phyloP scores from a whole-genome alignment of 139 green algal species.

The Closterium sp. region DNA sequence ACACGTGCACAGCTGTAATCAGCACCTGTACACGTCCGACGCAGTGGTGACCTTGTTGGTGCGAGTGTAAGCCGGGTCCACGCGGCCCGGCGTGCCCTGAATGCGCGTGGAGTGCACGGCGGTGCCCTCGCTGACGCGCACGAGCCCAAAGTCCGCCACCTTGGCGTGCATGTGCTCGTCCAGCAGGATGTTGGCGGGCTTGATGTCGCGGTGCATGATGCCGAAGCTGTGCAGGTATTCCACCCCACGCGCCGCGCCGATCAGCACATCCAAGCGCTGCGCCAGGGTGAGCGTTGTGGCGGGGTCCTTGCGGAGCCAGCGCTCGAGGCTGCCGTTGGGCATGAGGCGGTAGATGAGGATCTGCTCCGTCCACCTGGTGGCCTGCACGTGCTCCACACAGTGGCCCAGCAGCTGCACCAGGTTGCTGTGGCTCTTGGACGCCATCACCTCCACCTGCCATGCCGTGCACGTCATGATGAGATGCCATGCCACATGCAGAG shows the following conservation, averaged over 20 bases:
- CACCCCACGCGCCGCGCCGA: background rate
- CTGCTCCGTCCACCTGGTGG: too few species aligned
- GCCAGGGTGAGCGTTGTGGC: background rate
- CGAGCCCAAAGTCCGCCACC: background rate
- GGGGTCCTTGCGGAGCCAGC: background rate
- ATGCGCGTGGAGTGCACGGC: background rate
- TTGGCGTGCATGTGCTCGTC: background rate
- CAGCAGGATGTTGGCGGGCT: constrained; percentile 52
- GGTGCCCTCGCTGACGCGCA: background rate
- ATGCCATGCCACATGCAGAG: too few species aligned
- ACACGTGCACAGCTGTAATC: background rate
- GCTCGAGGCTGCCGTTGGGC: too few species aligned
- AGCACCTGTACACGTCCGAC: background rate
- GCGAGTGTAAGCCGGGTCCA: background rate
- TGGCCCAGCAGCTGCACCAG: too few species aligned
- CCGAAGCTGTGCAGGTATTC: constrained; percentile 76
- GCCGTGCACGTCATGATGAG: too few species aligned
- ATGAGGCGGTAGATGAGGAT: too few species aligned
- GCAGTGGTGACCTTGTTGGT: background rate
- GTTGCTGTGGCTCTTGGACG: too few species aligned
- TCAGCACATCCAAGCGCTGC: background rate
- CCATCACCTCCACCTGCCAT: too few species aligned
- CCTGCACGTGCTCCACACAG: too few species aligned
- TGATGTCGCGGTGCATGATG: constrained; percentile 66
- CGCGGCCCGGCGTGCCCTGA: background rate